Percentiles rank a stretch among this genome's conserved stretches.
These are phyloP conservation scores for Rheum nobile DNA, from an alignment of 148 eudicot genomes.

Conservation along the genomic window DNA sequence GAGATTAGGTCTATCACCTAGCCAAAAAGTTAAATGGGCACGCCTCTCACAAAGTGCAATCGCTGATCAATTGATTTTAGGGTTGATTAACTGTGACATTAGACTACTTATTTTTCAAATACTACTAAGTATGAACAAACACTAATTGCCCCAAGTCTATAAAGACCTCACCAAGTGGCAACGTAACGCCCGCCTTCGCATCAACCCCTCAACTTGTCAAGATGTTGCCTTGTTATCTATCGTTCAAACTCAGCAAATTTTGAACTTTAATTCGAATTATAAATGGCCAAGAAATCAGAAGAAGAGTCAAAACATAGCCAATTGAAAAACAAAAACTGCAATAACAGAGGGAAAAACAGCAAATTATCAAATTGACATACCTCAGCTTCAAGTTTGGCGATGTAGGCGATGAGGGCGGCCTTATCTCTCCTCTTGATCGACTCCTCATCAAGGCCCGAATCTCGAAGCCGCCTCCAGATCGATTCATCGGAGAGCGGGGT, in stretches of 20 bases:
- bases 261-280: neutral
- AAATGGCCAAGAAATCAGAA: neutral
- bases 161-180: neutral
- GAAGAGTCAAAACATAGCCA: neutral
- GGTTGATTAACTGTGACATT: neutral
- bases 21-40: no score
- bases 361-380: conserved; percentile 14
- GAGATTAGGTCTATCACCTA: no score
- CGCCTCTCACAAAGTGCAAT: neutral
- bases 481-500: conserved; percentile 47
- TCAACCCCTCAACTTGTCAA: neutral
- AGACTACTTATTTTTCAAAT: neutral
- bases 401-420: conserved; percentile 79
- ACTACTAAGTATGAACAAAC: neutral
- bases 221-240: neutral
- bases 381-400: conserved; percentile 90
- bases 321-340: neutral
- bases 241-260: neutral
- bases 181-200: neutral
- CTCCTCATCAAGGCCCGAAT: conserved; percentile 73
- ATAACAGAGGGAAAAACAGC: neutral
- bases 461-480: conserved; percentile 63
- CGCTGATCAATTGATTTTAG: neutral
- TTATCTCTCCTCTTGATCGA: conserved; percentile 83
- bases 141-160: neutral